Conservation (phyloP, 768 basidiomycete species). For the Pleurotus pulmonarius region DNA sequence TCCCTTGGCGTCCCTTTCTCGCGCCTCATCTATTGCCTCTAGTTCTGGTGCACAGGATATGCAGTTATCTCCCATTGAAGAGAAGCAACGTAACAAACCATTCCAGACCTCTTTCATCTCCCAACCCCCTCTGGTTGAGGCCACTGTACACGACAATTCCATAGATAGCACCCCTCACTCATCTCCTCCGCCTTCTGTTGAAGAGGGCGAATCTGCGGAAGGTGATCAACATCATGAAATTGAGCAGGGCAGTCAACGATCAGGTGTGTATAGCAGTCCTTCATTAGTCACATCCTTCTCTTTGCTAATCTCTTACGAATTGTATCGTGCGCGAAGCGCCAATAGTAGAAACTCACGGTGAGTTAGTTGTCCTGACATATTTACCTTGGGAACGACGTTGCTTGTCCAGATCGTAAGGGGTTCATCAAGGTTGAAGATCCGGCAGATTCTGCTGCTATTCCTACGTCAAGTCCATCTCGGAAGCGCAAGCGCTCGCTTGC, state of each 20-base stretch:
- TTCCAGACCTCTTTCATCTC: background rate
- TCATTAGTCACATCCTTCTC: background rate
- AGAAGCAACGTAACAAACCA: background rate
- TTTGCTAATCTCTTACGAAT: no score
- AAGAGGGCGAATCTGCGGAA: background rate
- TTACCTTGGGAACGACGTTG: background rate
- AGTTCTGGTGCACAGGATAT: conserved; percentile 23
- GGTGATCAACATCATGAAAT: background rate
- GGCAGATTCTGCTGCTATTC: background rate
- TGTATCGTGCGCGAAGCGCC: no score
- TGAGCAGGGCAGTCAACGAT: background rate
- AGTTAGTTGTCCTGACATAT: no score
- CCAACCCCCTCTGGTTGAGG: background rate
- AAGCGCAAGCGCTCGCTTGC: conserved; percentile 4
- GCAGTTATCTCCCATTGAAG: conserved; percentile 20
- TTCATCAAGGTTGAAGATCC: background rate
- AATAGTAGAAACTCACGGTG: no score
- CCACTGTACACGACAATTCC: background rate
- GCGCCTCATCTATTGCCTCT: conserved; percentile 20
- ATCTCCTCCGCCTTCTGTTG: background rate
- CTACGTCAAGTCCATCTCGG: background rate
- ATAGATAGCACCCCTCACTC: conserved; percentile 2
- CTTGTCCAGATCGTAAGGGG: background rate
- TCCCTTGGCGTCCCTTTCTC: conserved; percentile 7
- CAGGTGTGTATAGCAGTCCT: background rate